Conservation (phyloP, 768 basidiomycete species). For the Chalciporus piperatus region DNA sequence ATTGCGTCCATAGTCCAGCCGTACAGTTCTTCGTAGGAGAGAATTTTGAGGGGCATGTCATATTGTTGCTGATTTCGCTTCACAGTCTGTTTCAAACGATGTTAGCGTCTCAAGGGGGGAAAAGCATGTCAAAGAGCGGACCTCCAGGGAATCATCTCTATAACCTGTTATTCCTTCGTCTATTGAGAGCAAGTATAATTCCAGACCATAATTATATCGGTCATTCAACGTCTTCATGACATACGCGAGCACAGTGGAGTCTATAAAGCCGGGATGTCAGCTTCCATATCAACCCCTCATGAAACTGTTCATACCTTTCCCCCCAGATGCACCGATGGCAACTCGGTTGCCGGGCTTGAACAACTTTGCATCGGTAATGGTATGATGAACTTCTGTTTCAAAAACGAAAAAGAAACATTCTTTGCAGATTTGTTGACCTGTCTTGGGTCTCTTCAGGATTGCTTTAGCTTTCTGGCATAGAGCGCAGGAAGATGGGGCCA, state of each 20-base stretch:
- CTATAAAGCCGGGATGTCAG: constrained; percentile 38
- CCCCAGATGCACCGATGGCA: constrained; percentile 97
- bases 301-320: constrained; percentile 67
- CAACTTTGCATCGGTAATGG: constrained; percentile 77
- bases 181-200: constrained; percentile 90
- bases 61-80: constrained; percentile 97
- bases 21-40: constrained; percentile 94
- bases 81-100: constrained; percentile 65
- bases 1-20: constrained; percentile 99
- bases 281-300: no score
- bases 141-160: constrained; percentile 95
- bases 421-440: constrained; percentile 95
- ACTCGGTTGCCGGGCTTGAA: constrained; percentile 91
- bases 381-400: constrained; percentile 97
- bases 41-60: constrained; percentile 90
- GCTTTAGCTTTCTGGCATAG: constrained; percentile 75
- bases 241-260: constrained; percentile 96
- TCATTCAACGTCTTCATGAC: constrained; percentile 96
- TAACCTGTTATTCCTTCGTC: constrained; percentile 99
- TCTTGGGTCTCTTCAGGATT: constrained; percentile 93
- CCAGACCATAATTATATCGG: constrained; percentile 88
- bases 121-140: constrained; percentile 29
- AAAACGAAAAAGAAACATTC: constrained; percentile 97
- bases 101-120: constrained; percentile 1
- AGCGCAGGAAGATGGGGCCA: constrained; percentile 80